These are phyloP conservation scores for Purshia tridentata DNA, from an alignment of 306 rosid genomes.

Conservation along the genomic window DNA sequence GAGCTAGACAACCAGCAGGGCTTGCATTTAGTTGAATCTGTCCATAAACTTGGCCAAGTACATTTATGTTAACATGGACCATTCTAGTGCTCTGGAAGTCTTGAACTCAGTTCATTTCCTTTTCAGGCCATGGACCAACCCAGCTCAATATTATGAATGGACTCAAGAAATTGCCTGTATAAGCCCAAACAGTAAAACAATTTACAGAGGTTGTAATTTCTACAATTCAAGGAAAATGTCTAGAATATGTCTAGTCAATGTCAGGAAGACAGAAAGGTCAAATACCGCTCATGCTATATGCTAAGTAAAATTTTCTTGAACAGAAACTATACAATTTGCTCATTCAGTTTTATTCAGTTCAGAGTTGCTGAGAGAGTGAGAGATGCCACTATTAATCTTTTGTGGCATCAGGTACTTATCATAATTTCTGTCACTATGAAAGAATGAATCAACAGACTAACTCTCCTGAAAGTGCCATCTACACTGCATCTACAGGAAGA, in stretches of 20 bases:
- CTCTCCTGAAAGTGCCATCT: background rate
- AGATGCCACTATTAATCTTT: background rate
- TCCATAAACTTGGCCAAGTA: background rate
- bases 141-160: too few species aligned
- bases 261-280: background rate
- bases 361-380: slow-evolving; percentile 1
- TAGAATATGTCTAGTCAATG: background rate
- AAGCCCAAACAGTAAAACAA: too few species aligned
- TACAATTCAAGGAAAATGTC: too few species aligned
- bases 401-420: background rate
- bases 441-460: slow-evolving; percentile 9
- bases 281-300: background rate
- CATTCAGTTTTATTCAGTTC: background rate
- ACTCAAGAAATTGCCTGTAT: too few species aligned
- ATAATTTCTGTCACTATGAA: background rate
- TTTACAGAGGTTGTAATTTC: too few species aligned
- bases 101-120: too few species aligned
- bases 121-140: too few species aligned
- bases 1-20: background rate
- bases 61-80: background rate
- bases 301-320: background rate
- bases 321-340: slow-evolving; percentile 7
- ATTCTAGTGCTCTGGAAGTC: too few species aligned
- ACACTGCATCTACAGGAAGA: background rate
- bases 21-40: background rate